phyloP scores from a whole-genome alignment of 78 protist species.

The Dictyostelium citrinum region DNA sequence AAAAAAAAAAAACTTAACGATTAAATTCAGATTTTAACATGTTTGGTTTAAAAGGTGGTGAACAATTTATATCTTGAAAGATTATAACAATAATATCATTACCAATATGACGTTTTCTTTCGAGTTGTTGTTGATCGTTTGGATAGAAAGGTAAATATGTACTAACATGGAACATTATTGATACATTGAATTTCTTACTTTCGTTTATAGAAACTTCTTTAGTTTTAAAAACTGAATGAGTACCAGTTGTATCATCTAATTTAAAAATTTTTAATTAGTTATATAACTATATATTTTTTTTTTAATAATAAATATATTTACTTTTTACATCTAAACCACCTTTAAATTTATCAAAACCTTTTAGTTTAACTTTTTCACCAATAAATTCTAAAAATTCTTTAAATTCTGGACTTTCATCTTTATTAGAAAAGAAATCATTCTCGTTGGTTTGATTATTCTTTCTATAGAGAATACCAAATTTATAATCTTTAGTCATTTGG shows the following conservation, averaged over 20 bases:
- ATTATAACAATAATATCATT: conserved; percentile 85
- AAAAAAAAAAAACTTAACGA: neutral
- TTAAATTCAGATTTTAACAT: conserved; percentile 55
- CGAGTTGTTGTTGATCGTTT: conserved; percentile 83
- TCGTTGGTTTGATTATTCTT: conserved; percentile 65
- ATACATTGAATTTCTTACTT: conserved; percentile 29
- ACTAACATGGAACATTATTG: conserved; percentile 90
- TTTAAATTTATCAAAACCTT: conserved; percentile 58
- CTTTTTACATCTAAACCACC: conserved; percentile 84
- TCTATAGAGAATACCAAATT: conserved; percentile 77
- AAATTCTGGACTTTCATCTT: conserved; percentile 30
- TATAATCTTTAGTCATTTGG: conserved; percentile 73
- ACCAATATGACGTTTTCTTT: conserved; percentile 89
- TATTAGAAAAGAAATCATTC: conserved; percentile 74
- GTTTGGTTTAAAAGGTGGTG: conserved; percentile 47
- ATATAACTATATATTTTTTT: no score
- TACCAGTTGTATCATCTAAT: conserved; percentile 58
- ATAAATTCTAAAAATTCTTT: conserved; percentile 80
- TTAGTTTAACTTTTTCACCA: conserved; percentile 59
- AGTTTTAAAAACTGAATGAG: conserved; percentile 41
- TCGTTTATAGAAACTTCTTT: conserved; percentile 51
- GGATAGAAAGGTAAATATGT: conserved; percentile 77
- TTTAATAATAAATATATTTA: neutral
- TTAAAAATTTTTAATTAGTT: neutral
- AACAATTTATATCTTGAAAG: conserved; percentile 66